Base-by-base conservation (phyloP, 306 rosid species). In the Fragaria vesca region DNA sequence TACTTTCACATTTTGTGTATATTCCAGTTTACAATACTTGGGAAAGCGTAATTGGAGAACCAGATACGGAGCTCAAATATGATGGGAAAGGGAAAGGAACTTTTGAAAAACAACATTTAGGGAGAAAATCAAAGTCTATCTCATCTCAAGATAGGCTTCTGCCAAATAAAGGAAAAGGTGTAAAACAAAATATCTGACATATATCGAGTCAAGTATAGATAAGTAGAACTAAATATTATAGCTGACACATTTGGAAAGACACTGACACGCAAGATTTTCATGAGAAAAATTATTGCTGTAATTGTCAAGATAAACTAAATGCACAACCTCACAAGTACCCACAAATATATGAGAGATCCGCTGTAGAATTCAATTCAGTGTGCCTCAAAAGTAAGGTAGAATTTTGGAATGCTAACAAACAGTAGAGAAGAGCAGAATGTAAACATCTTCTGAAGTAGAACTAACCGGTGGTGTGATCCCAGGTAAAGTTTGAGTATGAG, bases 401-500 rank as follows among this genome's bases (percentile, higher is more conserved):
- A 3, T 54, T 11, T 20, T 38, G 46, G 40, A 54, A 40, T 24
- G 57, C 67, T 26, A 45, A 26, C 34, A n/a, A 71, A 38, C 21
- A 32, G 38, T 51, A 51, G 21, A 30, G 73, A 72, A 76, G 54
- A 47, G 46, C 18, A 12, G 12, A n/a, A 71, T 57, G 55, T 73
- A 52, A 47, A 60, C 11, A 76, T 73, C 24, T 73, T 73, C 69
- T 55, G 66, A 42, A 80, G 28, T 57, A 86, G 83, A 80, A 89
- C 97, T 88, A 66, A 94, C 97, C 76, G 92, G 97, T 47, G 97
- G 98, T 48, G 97, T 88, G 73, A 84, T 60, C 52, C 80, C 15
- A 75, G 97, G 97, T 88, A 92, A 78, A 43, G 83, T 80, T 83
- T 92, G 97, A 28, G 88, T 76, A 86, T 94, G 97, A 75, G 97